Evolutionary conservation across 2,329 filamentous ascomycete species (phyloP), one percentile per base, ranked within the genome.

Genomic region (Aspergillus pseudotamarii): DNA sequence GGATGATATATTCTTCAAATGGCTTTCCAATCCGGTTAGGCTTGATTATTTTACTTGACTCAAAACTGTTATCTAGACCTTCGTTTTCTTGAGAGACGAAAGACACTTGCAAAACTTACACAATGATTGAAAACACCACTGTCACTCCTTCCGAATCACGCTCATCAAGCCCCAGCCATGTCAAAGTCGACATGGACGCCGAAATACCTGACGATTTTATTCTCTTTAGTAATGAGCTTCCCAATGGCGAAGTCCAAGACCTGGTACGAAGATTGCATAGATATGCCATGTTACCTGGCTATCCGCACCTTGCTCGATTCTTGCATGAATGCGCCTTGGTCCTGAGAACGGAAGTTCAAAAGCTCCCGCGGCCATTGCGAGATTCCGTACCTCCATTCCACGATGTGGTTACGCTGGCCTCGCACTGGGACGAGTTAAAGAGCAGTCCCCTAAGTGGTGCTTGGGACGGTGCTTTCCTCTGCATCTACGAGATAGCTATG

Each of bases 181-280:
- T 14, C 5, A 36, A 36, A 6, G 12, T 16, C 14, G 12, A 14
- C 14, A 16, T 36, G 34, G 34, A 36, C 34, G 34, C 34, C 34
- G 12, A 36, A 14, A 16, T 36, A 36, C 12, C 34, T 16, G 34
- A 36, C 6, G 14, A 16, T 14, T 36, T 36, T 36, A 16, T 36
- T 6, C 34, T 36, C 4, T 84, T 84, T 69, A 76, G 78, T 65
- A 82, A 83, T 61, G 81, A 84, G 64, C 82, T 84, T 58, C 82
- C 82, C 0, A 74, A 71, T n/a, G 81, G 83, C 41, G 78, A 84
- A 63, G 66, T 83, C 11, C 63, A 73, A 28, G 68, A 76, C 28
- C 64, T 84, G 0, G 73, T 80, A 51, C 80, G 82, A 10, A 67
- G 72, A 4, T 69, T 85, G 12, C 75, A 78, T 34, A 64, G 63